phyloP scores from a whole-genome alignment of 768 basidiomycete genomes.

The Termitomyces sp. region DNA sequence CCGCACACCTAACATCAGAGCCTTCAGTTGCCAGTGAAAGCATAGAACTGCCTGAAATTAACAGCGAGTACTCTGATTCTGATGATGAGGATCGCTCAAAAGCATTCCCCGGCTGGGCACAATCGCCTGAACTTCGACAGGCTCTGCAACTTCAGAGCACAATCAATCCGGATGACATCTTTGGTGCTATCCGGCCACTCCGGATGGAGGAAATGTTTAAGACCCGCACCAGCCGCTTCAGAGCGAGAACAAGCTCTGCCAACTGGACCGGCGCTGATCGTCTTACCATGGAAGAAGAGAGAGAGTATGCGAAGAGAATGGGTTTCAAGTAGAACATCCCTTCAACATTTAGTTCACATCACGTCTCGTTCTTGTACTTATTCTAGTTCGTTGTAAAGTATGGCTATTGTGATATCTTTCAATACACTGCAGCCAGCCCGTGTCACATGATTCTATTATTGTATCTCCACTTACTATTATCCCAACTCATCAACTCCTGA shows the following conservation, averaged over 20 bases:
- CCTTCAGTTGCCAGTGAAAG: conserved; percentile 66
- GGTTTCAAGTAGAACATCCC: conserved; percentile 55
- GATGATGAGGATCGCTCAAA: conserved; percentile 82
- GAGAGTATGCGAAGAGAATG: conserved; percentile 88
- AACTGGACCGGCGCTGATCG: conserved; percentile 96
- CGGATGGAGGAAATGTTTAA: conserved; percentile 95
- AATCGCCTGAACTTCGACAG: conserved; percentile 81
- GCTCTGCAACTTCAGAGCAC: conserved; percentile 80
- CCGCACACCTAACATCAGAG: conserved; percentile 44
- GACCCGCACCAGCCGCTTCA: conserved; percentile 72
- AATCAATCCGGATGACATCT: conserved; percentile 90
- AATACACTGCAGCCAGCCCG: no score
- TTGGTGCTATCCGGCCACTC: conserved; percentile 83
- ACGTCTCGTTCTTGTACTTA: not conserved
- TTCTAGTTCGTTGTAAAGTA: not conserved
- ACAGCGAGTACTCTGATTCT: conserved; percentile 96
- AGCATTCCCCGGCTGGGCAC: conserved; percentile 87
- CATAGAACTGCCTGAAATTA: conserved; percentile 92
- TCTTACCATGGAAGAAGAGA: conserved; percentile 79
- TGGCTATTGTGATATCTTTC: no score
- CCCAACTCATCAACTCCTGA: not conserved
- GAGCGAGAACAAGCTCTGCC: conserved; percentile 89
- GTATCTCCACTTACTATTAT: no score
- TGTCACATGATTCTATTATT: not conserved
- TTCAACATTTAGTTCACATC: not conserved